Evolutionary conservation across 1,284 basidiomycete genomes (phyloP), one percentile per base, ranked within the genome.

Genomic region (Microbotryum violaceum): DNA sequence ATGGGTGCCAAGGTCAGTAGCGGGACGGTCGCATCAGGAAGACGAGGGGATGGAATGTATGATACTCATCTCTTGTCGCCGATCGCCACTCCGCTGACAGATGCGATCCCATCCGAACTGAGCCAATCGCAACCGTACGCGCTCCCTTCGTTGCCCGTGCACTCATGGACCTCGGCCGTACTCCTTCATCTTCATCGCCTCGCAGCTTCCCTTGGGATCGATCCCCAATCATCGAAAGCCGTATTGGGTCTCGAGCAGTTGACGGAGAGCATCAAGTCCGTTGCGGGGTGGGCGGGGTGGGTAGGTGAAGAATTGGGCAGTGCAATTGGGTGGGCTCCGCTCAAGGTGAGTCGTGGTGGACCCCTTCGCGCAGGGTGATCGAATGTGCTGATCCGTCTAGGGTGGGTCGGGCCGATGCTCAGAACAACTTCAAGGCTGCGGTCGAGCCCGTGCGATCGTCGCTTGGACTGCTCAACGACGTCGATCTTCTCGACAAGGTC

Each of bases 131-230:
- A 23, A 16, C 29, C 57, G 1, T 47, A 45, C 57, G 21, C 27
- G 7, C 51, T 69, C 46, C 63, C 67, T 9, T 50, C 61, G n/a
- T 56, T 69, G 27, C 49, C 65, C 20, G 9, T 52, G 8, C 44
- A 54, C 27, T 63, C 65, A n/a, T 69, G 67, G 65, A 52, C 59
- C 48, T 50, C 65, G 9, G 54, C 58, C 46, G 7, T 69, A 52
- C 48, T 65, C 1, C 61, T 69, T 33, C 68, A 69, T 51, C 60
- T 69, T n/a, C 60, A 65, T 56, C 65, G 66, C 25, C 58, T 69
- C 57, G 62, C 61, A 29, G 37, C 47, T 45, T 46, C 57, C 3
- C 59, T 68, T 31, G 57, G 52, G 2, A 21, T 64, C 54, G 31
- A 49, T 27, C 25, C 42, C 29, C 16, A 56, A 2, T 23, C 54